phyloP scores from a whole-genome alignment of 805 yeast species.

The Lachancea dasiensis region DNA sequence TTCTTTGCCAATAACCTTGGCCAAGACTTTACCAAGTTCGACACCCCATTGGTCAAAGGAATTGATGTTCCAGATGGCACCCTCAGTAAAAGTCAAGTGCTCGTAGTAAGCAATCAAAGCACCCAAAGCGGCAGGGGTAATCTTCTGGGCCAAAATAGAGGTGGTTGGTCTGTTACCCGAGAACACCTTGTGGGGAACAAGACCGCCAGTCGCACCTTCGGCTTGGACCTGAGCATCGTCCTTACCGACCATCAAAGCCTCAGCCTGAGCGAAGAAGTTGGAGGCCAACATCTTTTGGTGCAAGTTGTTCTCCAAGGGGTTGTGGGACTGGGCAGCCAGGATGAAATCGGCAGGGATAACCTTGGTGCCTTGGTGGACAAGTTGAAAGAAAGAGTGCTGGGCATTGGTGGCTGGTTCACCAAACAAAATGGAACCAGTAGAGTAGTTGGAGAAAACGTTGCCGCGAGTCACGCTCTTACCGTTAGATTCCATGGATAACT shows the following conservation, averaged over 20 bases:
- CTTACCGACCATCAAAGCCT: slow-evolving; percentile 96
- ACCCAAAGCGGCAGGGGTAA: slow-evolving; percentile 95
- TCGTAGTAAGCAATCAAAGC: slow-evolving; percentile 97
- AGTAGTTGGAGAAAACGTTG: slow-evolving; percentile 84
- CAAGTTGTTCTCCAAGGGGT: slow-evolving; percentile 88
- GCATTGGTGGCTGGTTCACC: slow-evolving; percentile 99
- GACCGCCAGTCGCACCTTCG: slow-evolving; percentile 82
- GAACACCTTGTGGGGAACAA: slow-evolving; percentile 94
- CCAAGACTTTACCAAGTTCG: slow-evolving; percentile 95
- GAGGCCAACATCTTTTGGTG: slow-evolving; percentile 99
- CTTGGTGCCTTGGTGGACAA: slow-evolving; percentile 98
- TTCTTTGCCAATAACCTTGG: slow-evolving; percentile 91
- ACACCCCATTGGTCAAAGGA: slow-evolving; percentile 99
- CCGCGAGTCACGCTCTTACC: slow-evolving; percentile 97
- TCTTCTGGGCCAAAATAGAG: slow-evolving; percentile 88
- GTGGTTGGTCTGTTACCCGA: slow-evolving; percentile 99
- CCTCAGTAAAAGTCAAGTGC: slow-evolving; percentile 95
- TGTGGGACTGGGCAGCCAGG: slow-evolving; percentile 94
- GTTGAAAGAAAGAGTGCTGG: slow-evolving; percentile 98
- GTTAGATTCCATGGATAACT: slow-evolving; percentile 97
- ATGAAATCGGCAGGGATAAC: slow-evolving; percentile 95
- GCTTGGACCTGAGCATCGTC: slow-evolving; percentile 72
- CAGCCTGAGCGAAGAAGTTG: slow-evolving; percentile 97
- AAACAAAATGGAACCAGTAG: slow-evolving; percentile 91
- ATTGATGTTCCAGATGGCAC: slow-evolving; percentile 99